Evolutionary conservation across 345 rosid genomes (phyloP).

Genomic region (Gossypium arboreum): DNA sequence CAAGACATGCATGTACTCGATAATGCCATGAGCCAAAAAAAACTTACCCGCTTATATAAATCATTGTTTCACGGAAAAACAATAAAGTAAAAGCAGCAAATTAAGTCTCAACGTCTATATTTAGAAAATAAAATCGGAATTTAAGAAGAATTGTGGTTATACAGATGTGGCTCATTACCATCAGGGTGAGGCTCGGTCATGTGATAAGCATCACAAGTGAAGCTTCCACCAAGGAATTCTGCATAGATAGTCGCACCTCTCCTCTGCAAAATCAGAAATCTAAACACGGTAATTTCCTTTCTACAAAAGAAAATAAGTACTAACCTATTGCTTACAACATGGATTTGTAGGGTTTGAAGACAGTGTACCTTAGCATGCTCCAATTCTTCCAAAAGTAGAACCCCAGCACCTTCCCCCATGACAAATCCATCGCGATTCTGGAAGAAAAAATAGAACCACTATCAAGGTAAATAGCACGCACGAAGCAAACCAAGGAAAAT

Average conservation of each 20-base stretch:
- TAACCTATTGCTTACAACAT: slow-evolving; percentile 10
- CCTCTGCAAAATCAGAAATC: slow-evolving; percentile 42
- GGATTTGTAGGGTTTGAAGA: slow-evolving; percentile 1
- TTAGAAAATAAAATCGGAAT: neutral
- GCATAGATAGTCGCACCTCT: slow-evolving; percentile 92
- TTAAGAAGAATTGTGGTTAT: neutral
- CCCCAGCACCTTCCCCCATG: slow-evolving; percentile 99
- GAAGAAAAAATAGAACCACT: slow-evolving; percentile 14
- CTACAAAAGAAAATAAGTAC: neutral
- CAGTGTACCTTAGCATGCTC: slow-evolving; percentile 91
- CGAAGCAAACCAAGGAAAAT: neutral
- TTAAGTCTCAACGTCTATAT: neutral
- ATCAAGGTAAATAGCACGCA: slow-evolving; percentile 6
- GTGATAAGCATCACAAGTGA: slow-evolving; percentile 95
- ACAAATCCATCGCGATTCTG: slow-evolving; percentile 97
- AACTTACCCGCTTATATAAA: too few relatives aligned
- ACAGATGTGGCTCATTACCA: slow-evolving; percentile 39
- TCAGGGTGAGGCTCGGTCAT: slow-evolving; percentile 95
- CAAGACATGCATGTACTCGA: neutral
- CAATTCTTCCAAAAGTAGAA: slow-evolving; percentile 85
- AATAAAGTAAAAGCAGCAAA: neutral
- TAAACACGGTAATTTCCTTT: neutral
- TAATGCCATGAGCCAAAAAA: neutral
- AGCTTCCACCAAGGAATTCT: slow-evolving; percentile 94
- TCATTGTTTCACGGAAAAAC: neutral